These are phyloP conservation scores for Debaryomyces psychrophilus DNA, from an alignment of 1,139 yeast genomes.

Conservation along the genomic window DNA sequence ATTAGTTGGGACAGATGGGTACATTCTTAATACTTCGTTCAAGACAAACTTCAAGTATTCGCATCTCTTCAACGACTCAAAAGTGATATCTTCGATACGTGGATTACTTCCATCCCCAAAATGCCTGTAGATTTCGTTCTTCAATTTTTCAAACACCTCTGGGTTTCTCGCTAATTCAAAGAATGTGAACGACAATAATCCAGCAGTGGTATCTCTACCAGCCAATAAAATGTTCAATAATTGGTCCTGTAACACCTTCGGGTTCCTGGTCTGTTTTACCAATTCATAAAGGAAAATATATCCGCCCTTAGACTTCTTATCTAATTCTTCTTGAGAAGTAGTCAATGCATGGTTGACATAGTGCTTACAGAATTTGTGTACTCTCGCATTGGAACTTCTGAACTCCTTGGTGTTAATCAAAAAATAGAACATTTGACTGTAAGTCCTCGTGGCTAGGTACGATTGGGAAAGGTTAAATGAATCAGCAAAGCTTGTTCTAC, in stretches of 20 bases:
- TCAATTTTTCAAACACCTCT: conserved; percentile 35
- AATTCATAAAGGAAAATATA: conserved; percentile 49
- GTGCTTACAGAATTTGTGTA: conserved; percentile 39
- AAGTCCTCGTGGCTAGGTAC: conserved; percentile 33
- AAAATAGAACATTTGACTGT: conserved; percentile 32
- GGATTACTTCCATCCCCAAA: conserved; percentile 42
- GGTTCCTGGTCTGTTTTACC: conserved; percentile 48
- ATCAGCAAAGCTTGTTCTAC: conserved; percentile 25
- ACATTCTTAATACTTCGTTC: conserved; percentile 55
- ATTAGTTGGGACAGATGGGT: conserved; percentile 60
- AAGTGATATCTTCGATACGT: conserved; percentile 37
- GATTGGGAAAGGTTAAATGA: conserved; percentile 36
- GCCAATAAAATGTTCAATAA: conserved; percentile 48
- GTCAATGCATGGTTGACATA: conserved; percentile 38
- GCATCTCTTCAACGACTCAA: conserved; percentile 54
- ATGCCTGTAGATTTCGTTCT: conserved; percentile 32
- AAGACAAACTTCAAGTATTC: conserved; percentile 50
- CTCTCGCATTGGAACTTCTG: conserved; percentile 28
- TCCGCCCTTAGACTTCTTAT: conserved; percentile 38
- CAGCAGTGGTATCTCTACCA: conserved; percentile 54
- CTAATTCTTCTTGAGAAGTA: conserved; percentile 36
- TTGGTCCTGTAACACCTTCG: conserved; percentile 46
- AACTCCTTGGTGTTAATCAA: conserved; percentile 35
- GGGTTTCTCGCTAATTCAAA: conserved; percentile 48
- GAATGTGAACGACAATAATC: conserved; percentile 44